phyloP scores from a whole-genome alignment of 2,329 filamentous ascomycete genomes.

The Cordyceps farinosa region DNA sequence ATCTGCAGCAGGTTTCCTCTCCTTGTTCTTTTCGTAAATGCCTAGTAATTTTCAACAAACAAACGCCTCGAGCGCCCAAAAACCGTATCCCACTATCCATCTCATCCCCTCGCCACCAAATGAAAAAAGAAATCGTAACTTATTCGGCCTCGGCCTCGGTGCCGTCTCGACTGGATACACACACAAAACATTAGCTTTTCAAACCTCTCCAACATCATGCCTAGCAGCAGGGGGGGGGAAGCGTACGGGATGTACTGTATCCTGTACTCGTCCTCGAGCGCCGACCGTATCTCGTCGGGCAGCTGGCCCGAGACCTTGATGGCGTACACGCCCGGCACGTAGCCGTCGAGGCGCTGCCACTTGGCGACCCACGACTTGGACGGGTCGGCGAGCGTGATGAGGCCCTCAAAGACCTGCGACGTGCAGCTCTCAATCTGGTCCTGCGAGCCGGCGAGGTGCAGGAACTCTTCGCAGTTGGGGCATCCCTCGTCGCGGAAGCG shows the following conservation, averaged over 20 bases:
- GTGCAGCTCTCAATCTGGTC: conserved; percentile 91
- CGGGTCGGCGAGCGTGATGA: conserved; percentile 84
- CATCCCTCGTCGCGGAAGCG: conserved; percentile 85
- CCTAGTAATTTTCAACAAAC: not conserved
- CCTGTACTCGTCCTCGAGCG: conserved; percentile 60
- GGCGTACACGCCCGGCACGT: conserved; percentile 86
- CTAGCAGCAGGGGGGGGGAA: conserved; percentile 34
- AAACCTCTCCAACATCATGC: not conserved
- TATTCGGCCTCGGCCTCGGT: conserved; percentile 41
- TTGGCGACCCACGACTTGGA: conserved; percentile 88
- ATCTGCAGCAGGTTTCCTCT: not conserved
- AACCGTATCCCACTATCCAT: not conserved
- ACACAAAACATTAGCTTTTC: not conserved
- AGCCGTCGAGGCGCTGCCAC: conserved; percentile 88
- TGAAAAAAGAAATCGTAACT: not conserved
- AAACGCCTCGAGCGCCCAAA: conserved; percentile 10
- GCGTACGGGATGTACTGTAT: conserved; percentile 65
- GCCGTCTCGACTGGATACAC: conserved; percentile 42
- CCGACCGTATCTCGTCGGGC: conserved; percentile 60
- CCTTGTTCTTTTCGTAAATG: not conserved
- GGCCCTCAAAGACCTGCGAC: conserved; percentile 90
- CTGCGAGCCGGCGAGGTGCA: conserved; percentile 72
- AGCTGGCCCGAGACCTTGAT: conserved; percentile 86
- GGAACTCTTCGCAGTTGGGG: conserved; percentile 93
- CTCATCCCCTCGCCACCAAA: not conserved